Conservation (phyloP, 352 stramenopile species). For the Phytophthora pini region DNA sequence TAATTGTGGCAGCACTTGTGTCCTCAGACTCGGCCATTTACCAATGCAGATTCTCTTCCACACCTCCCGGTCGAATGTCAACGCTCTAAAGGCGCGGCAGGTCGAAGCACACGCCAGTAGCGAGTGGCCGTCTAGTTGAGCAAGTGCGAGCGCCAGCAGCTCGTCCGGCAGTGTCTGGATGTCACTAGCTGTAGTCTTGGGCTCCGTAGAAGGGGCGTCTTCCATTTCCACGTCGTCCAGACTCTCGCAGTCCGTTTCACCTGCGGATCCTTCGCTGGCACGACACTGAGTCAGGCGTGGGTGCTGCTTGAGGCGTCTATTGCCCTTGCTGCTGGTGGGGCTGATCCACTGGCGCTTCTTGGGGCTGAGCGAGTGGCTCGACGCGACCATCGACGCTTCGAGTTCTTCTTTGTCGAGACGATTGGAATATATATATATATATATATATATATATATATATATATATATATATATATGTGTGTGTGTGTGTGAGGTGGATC, state of each 20-base stretch:
- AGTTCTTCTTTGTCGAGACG: neutral
- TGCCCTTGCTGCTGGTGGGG: slow-evolving; percentile 18
- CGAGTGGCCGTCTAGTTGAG: slow-evolving; percentile 61
- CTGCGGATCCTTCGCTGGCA: slow-evolving; percentile 30
- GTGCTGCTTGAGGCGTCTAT: slow-evolving; percentile 22
- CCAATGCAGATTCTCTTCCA: slow-evolving; percentile 74
- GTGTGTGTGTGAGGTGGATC: slow-evolving; percentile 4
- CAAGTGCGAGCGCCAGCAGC: slow-evolving; percentile 52
- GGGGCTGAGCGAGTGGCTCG: slow-evolving; percentile 20
- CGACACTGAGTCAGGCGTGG: slow-evolving; percentile 44
- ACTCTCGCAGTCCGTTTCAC: slow-evolving; percentile 47
- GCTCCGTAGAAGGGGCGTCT: slow-evolving; percentile 1
- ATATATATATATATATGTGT: neutral
- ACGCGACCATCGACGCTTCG: slow-evolving; percentile 12
- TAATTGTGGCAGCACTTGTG: slow-evolving; percentile 68
- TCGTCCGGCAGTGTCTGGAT: slow-evolving; percentile 62
- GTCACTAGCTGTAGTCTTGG: slow-evolving; percentile 5
- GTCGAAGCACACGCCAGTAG: slow-evolving; percentile 55
- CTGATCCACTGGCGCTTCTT: slow-evolving; percentile 65
- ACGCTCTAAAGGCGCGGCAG: slow-evolving; percentile 49
- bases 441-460: neutral
- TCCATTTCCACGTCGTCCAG: slow-evolving; percentile 33
- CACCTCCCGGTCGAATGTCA: slow-evolving; percentile 63
- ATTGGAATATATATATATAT: neutral
- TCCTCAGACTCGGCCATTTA: slow-evolving; percentile 62